A percentile compares a stretch with the other conserved stretches of the same genome.
phyloP scores from a whole-genome alignment of 495 filamentous ascomycete genomes.

The Poronia punctata region DNA sequence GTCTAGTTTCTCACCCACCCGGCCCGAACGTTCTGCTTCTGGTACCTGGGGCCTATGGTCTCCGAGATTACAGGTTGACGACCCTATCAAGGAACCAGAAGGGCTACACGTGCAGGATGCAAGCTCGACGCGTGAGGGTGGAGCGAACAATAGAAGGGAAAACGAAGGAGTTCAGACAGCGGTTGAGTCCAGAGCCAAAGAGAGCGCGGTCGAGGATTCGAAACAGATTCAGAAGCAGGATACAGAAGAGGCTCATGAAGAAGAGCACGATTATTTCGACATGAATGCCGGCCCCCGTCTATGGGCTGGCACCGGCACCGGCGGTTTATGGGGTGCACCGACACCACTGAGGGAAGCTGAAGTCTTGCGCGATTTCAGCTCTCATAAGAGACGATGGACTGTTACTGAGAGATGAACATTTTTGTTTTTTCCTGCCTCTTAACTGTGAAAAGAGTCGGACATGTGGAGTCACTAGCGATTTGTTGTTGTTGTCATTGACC shows the following conservation, averaged over 20 bases:
- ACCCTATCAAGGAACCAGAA: conserved; percentile 32
- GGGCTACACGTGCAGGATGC: no score
- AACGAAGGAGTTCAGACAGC: background rate
- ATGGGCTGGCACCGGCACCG: conserved; percentile 17
- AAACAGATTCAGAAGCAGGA: background rate
- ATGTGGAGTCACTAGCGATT: no score
- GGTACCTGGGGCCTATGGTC: conserved; percentile 33
- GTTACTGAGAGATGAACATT: conserved; percentile 34
- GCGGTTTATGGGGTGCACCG: conserved; percentile 33
- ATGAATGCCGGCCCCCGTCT: conserved; percentile 11
- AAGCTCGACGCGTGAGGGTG: no score
- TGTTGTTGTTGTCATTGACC: no score
- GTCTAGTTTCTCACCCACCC: conserved; percentile 23
- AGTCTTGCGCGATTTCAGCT: conserved; percentile 26
- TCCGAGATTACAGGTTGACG: conserved; percentile 22
- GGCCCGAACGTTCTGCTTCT: conserved; percentile 17
- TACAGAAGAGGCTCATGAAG: conserved; percentile 4
- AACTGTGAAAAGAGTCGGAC: no score
- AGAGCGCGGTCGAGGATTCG: conserved; percentile 2
- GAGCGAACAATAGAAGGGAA: no score
- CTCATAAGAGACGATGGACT: conserved; percentile 40
- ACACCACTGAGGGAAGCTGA: conserved; percentile 32
- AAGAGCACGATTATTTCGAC: conserved; percentile 21
- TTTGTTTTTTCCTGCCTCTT: no score
- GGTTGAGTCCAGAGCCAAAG: conserved; percentile 1